These are phyloP conservation scores for Cyanodermella asteris DNA, from an alignment of 2,329 filamentous ascomycete genomes.

Conservation along the genomic window DNA sequence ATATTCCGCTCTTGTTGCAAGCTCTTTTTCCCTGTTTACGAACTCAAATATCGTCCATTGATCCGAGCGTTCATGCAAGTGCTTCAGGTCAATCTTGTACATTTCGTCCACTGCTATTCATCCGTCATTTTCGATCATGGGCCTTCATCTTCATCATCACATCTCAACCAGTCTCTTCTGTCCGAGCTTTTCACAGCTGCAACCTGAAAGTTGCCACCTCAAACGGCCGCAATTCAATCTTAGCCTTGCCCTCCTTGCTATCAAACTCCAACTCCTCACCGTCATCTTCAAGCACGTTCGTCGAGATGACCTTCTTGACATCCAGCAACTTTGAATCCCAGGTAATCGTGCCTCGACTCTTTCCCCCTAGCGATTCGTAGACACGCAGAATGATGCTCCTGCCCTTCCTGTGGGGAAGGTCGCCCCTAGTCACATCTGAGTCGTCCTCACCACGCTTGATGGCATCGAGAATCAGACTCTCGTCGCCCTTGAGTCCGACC, in stretches of 20 bases:
- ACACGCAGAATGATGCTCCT: conserved; percentile 64
- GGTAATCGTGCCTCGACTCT: conserved; percentile 44
- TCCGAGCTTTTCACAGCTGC: conserved; percentile 19
- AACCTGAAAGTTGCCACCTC: conserved; percentile 68
- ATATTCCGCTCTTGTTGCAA: no score
- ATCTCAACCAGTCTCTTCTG: not conserved
- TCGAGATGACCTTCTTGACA: conserved; percentile 59
- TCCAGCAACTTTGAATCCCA: conserved; percentile 32
- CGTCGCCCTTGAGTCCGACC: conserved; percentile 43
- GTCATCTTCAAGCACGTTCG: conserved; percentile 78
- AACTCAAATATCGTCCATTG: no score
- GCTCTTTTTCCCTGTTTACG: no score
- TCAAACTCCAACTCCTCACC: conserved; percentile 39
- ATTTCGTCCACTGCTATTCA: no score
- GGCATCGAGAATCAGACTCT: conserved; percentile 59
- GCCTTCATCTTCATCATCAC: no score
- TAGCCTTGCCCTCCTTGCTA: conserved; percentile 26
- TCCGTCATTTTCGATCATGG: no score
- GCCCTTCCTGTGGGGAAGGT: conserved; percentile 43
- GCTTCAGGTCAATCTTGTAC: no score
- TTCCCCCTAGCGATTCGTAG: conserved; percentile 76
- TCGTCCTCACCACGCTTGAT: conserved; percentile 89
- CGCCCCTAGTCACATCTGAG: conserved; percentile 38
- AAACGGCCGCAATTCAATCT: conserved; percentile 52
- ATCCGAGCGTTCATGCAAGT: no score